Conservation (phyloP, 129 eudicot genomes). For the Oenanthe sinensis region DNA sequence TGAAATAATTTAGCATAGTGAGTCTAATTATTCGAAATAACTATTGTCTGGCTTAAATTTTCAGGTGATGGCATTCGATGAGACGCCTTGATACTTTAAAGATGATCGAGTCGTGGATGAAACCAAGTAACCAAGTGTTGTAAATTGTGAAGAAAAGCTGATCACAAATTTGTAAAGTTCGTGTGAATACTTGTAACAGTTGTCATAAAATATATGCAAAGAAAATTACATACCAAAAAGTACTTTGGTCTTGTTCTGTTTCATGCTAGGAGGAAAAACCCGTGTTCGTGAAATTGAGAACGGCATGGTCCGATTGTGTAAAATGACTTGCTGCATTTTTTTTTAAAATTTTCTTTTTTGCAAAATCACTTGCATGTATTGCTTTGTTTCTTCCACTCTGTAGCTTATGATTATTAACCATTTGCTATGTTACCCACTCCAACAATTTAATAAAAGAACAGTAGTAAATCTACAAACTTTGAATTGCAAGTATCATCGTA, state of each 20-base stretch:
- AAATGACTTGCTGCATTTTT: background rate
- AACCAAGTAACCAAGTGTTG: conserved; percentile 15
- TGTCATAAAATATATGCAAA: conserved; percentile 18
- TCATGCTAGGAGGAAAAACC: background rate
- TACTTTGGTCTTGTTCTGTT: background rate
- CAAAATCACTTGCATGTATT: background rate
- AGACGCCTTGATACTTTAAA: conserved; percentile 44
- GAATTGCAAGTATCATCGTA: too few relatives aligned
- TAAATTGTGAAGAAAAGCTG: conserved; percentile 16
- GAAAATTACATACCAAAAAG: background rate
- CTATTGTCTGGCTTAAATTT: conserved; percentile 14
- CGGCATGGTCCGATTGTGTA: background rate
- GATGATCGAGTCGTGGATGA: conserved; percentile 25
- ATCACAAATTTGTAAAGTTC: conserved; percentile 39
- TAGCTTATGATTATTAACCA: background rate
- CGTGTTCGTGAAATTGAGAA: background rate
- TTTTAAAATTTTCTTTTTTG: background rate
- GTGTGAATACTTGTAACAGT: conserved; percentile 42
- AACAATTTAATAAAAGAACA: too few relatives aligned
- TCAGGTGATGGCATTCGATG: conserved; percentile 88
- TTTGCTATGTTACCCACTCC: too few relatives aligned
- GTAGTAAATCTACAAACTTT: too few relatives aligned
- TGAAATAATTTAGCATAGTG: background rate
- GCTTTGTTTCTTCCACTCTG: background rate
- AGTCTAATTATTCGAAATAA: conserved; percentile 1